Evolutionary conservation across 176 grass and related monocot genomes (phyloP).

Genomic region (Calamus simplicifolius): DNA sequence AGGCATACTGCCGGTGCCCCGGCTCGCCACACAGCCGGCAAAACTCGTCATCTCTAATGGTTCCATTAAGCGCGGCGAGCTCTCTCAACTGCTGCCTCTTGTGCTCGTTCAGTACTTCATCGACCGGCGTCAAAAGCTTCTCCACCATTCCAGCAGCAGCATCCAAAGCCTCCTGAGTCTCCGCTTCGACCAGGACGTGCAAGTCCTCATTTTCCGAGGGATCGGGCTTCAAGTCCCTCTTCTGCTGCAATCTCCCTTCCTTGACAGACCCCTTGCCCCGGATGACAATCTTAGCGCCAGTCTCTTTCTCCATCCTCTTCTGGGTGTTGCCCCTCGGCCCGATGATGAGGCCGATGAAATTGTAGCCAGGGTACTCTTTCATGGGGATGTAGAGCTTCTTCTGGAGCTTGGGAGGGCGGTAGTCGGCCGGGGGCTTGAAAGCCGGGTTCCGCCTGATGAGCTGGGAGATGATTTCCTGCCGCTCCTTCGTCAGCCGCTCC

Average conservation of each 20-base stretch:
- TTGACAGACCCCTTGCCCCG: conserved; percentile 88
- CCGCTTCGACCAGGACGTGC: conserved; percentile 90
- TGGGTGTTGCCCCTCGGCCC: conserved; percentile 82
- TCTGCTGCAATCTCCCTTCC: conserved; percentile 89
- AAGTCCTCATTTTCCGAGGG: conserved; percentile 93
- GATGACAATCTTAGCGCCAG: conserved; percentile 89
- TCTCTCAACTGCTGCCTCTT: conserved; percentile 94
- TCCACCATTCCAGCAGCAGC: conserved; percentile 89
- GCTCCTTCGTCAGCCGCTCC: conserved; percentile 72
- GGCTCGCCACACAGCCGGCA: conserved; percentile 87
- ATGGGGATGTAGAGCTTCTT: conserved; percentile 97
- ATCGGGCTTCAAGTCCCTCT: conserved; percentile 83
- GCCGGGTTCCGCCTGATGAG: conserved; percentile 86
- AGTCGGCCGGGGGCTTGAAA: conserved; percentile 86
- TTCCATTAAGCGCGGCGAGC: conserved; percentile 74
- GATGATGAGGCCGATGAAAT: conserved; percentile 92
- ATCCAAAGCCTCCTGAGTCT: conserved; percentile 69
- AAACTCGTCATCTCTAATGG: conserved; percentile 91
- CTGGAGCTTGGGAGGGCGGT: conserved; percentile 83
- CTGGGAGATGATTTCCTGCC: conserved; percentile 93
- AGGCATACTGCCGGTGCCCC: conserved; percentile 79
- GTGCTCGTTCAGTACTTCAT: conserved; percentile 96
- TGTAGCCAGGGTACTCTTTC: conserved; percentile 91
- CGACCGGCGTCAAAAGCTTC: conserved; percentile 87
- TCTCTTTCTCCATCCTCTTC: conserved; percentile 99